A percentile compares a stretch with the other conserved stretches of the same genome.
phyloP scores from a whole-genome alignment of 2,329 filamentous ascomycete genomes.

The Parascedosporium putredinis region DNA sequence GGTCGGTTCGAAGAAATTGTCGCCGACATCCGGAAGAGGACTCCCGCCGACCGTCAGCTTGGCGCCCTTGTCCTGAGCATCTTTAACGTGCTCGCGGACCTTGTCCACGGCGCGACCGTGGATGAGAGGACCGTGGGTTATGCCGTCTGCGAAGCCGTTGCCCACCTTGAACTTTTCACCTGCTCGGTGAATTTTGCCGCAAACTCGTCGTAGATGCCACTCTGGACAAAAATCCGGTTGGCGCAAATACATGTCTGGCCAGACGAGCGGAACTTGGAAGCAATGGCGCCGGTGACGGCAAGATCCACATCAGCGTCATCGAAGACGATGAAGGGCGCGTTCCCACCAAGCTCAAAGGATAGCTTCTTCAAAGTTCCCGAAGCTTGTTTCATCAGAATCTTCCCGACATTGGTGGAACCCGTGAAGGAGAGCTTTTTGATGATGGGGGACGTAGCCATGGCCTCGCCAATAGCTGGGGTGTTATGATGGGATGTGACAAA shows the following conservation, averaged over 20 bases:
- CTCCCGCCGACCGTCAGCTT: constrained; percentile 50
- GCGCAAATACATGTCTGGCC: constrained; percentile 63
- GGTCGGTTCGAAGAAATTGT: constrained; percentile 60
- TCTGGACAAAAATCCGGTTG: constrained; percentile 51
- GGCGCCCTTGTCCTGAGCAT: constrained; percentile 51
- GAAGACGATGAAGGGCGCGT: constrained; percentile 68
- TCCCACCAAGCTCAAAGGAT: constrained; percentile 64
- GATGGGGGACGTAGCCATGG: constrained; percentile 23
- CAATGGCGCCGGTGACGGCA: constrained; percentile 55
- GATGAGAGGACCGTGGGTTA: constrained; percentile 52
- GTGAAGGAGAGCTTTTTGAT: constrained; percentile 68
- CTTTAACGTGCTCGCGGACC: constrained; percentile 50
- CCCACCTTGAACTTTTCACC: constrained; percentile 49
- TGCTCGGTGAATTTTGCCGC: constrained; percentile 36
- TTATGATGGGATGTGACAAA: constrained; percentile 68
- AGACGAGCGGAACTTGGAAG: constrained; percentile 61
- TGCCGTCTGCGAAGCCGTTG: constrained; percentile 40
- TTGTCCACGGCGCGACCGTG: constrained; percentile 55
- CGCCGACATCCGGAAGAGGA: constrained; percentile 44
- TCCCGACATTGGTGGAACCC: constrained; percentile 39
- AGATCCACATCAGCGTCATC: constrained; percentile 61
- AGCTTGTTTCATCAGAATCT: constrained; percentile 57
- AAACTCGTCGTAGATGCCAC: constrained; percentile 49
- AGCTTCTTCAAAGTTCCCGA: constrained; percentile 62
- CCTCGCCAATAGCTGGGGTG: constrained; percentile 64